Base-by-base conservation (phyloP, 2,329 filamentous ascomycete genomes). In the Cordyceps cicadae region DNA sequence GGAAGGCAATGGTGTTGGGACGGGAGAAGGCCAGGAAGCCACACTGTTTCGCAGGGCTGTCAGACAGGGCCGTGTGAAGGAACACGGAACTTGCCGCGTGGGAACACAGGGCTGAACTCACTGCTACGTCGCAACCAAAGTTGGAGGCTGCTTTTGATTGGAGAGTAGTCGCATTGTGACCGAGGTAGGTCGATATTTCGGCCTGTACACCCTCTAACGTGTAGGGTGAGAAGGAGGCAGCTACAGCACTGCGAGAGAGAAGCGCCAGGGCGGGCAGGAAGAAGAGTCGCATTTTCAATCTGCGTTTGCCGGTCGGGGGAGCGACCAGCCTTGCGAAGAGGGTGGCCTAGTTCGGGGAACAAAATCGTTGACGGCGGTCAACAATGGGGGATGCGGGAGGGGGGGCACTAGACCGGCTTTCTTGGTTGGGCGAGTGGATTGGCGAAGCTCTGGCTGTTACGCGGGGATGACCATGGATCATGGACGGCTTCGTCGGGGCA, bases 1-100 rank as follows among this genome's bases (percentile, higher is more conserved):
- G 67, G 37, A 63, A 65, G 3, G 64, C 63, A 24, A 68, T 41
- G 9, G 51, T 56, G 5, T 48, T 14, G 8, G 64, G 64, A 17
- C 50, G 26, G n/a, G 59, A 26, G 50, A 64, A 64, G 26, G 62
- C 61, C 11, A 68, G 59, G 46, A 68, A 68, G 56, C 61, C 62
- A 46, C 67, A 68, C 65, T 67, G 54, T 41, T 29, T 41, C 19
- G 17, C 12, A 17, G 9, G 46, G 62, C 29, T 53, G 50, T 56
- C 48, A 58, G n/a, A 45, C 26, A 46, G 59, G 21, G 32, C 24
- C 32, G 19, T 21, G 19, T 3, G 12, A 45, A 12, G 29, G 50
- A 51, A 5, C 2, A 26, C 58, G 51, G 34, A 60, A 43, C 8
- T 32, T 50, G 51, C 58, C 51, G 43, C 24, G 37, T 19, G 24